A percentile compares a stretch with the other conserved stretches of the same genome.
Conservation (phyloP, 2,329 filamentous ascomycete genomes). For the Pseudogymnoascus pannorum region DNA sequence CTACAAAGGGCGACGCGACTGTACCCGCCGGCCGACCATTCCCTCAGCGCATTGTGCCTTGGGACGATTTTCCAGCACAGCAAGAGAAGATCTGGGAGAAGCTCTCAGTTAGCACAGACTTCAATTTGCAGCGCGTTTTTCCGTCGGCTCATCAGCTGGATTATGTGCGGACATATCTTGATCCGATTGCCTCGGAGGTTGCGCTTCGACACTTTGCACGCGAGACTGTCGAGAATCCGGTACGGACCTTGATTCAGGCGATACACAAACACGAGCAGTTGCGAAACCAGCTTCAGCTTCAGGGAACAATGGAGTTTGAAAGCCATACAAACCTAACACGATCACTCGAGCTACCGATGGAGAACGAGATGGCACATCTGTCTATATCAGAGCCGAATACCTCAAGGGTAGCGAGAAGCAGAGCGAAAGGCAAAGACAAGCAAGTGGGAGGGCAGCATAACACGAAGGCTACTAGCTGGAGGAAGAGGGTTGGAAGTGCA, state of each 20-base stretch:
- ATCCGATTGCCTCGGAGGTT: slow-evolving; percentile 31
- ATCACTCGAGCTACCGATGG: slow-evolving; percentile 14
- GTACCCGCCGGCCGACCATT: slow-evolving; percentile 29
- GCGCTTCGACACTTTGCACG: slow-evolving; percentile 30
- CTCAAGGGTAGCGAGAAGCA: background rate
- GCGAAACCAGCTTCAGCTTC: slow-evolving; percentile 26
- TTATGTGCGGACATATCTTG: slow-evolving; percentile 27
- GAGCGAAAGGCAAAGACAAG: background rate
- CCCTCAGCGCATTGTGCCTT: slow-evolving; percentile 32
- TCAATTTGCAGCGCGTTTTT: slow-evolving; percentile 27
- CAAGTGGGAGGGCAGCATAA: background rate
- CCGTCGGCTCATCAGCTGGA: slow-evolving; percentile 30
- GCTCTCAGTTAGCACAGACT: slow-evolving; percentile 19
- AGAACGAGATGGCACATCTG: background rate
- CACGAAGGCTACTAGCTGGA: background rate
- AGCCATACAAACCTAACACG: slow-evolving; percentile 31
- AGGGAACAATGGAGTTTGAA: slow-evolving; percentile 31
- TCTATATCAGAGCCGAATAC: background rate
- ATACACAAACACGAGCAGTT: slow-evolving; percentile 25
- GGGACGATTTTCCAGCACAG: slow-evolving; percentile 27
- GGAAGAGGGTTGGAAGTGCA: background rate
- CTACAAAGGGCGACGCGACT: slow-evolving; percentile 30
- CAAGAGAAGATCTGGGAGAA: slow-evolving; percentile 30
- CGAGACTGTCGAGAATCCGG: slow-evolving; percentile 32
- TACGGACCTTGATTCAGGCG: slow-evolving; percentile 29